Percentiles rank a stretch among this genome's conserved stretches.
Evolutionary conservation across 352 stramenopile species (phyloP).

Genomic region (Globisporangium uncinulatum): DNA sequence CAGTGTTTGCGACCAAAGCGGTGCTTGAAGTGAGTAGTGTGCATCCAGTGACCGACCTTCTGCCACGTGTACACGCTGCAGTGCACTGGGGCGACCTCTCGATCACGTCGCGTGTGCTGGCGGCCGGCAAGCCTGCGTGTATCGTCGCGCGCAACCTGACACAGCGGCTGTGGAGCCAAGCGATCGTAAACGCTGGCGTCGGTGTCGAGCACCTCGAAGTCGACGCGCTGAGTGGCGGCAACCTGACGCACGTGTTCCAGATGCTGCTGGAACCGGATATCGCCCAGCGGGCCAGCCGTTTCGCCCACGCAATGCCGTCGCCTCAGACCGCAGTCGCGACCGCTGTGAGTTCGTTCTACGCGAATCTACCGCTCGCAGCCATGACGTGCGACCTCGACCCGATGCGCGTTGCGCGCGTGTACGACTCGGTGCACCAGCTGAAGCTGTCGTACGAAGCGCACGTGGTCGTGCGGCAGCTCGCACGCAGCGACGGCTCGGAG

Average conservation of each 20-base stretch:
- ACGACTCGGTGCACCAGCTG: slow-evolving; percentile 48
- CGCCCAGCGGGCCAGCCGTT: slow-evolving; percentile 25
- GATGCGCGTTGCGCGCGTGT: slow-evolving; percentile 54
- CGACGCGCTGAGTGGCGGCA: slow-evolving; percentile 26
- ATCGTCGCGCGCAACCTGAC: slow-evolving; percentile 32
- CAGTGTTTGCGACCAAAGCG: slow-evolving; percentile 22
- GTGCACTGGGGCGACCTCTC: slow-evolving; percentile 58
- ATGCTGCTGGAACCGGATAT: slow-evolving; percentile 29
- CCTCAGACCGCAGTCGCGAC: slow-evolving; percentile 32
- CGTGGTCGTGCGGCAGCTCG: slow-evolving; percentile 48
- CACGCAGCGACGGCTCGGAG: slow-evolving; percentile 10
- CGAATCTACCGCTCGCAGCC: slow-evolving; percentile 44
- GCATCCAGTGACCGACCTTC: slow-evolving; percentile 30
- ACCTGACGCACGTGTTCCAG: slow-evolving; percentile 37
- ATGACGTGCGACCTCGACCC: slow-evolving; percentile 77
- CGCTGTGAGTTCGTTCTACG: slow-evolving; percentile 56
- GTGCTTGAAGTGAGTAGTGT: slow-evolving; percentile 46
- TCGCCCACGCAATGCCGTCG: slow-evolving; percentile 33
- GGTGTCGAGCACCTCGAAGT: slow-evolving; percentile 32
- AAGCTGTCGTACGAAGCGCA: slow-evolving; percentile 75
- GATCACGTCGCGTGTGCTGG: slow-evolving; percentile 42
- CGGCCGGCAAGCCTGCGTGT: slow-evolving; percentile 40
- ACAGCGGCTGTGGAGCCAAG: slow-evolving; percentile 52
- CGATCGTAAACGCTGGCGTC: slow-evolving; percentile 35
- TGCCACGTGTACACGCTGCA: slow-evolving; percentile 27